Conservation (phyloP, 345 rosid species). For the Murraya koenigii region DNA sequence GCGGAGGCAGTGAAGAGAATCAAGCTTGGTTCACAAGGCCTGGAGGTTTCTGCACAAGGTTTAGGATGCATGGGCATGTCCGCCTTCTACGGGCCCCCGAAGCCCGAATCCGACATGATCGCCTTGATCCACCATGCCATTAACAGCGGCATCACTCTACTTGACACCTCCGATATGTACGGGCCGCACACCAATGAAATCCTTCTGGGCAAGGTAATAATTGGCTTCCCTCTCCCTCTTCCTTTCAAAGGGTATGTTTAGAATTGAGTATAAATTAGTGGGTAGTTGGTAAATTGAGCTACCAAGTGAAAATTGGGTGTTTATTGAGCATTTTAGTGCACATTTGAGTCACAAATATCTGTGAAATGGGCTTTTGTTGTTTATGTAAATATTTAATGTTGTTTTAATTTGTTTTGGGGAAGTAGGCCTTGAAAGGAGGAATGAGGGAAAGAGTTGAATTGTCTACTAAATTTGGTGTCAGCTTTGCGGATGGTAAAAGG, state of each 20-base stretch:
- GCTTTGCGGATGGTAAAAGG: slow-evolving; percentile 7
- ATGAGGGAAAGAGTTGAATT: slow-evolving; percentile 51
- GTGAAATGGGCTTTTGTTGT: background rate
- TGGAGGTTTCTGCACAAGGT: slow-evolving; percentile 39
- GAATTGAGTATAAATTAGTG: background rate
- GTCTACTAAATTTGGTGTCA: slow-evolving; percentile 38
- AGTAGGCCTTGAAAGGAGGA: slow-evolving; percentile 59
- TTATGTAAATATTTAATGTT: background rate
- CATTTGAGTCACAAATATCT: background rate
- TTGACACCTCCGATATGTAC: slow-evolving; percentile 46
- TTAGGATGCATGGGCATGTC: slow-evolving; percentile 57
- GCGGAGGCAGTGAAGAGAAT: background rate
- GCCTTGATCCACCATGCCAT: slow-evolving; percentile 34
- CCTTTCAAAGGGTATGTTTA: background rate
- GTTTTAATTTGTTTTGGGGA: background rate
- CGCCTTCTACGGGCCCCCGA: slow-evolving; percentile 33
- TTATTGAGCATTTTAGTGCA: background rate
- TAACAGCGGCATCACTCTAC: slow-evolving; percentile 37
- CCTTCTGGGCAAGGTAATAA: slow-evolving; percentile 38
- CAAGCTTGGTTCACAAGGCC: background rate
- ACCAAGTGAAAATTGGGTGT: background rate
- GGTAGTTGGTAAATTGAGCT: background rate
- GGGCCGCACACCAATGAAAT: slow-evolving; percentile 46
- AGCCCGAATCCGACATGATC: slow-evolving; percentile 31
- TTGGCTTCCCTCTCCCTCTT: background rate